phyloP scores from a whole-genome alignment of 2,329 filamentous ascomycete species.

The Diaporthe destruens region DNA sequence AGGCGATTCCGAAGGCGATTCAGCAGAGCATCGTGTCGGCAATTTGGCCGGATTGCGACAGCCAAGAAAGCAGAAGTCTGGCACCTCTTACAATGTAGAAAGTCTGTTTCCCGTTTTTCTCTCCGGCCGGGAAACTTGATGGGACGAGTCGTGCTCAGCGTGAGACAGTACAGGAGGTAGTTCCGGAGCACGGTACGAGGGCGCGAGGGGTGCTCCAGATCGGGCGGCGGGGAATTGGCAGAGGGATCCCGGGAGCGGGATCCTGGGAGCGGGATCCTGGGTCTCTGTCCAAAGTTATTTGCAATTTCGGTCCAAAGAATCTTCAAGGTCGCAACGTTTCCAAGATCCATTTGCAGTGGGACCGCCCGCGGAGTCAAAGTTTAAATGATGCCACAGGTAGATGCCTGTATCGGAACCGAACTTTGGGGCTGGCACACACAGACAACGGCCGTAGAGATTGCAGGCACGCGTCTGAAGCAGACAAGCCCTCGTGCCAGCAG shows the following conservation, averaged over 20 bases:
- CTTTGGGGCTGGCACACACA: constrained; percentile 25
- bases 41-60: constrained; percentile 4
- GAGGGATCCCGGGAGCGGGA: constrained; percentile 18
- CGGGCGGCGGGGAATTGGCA: constrained; percentile 14
- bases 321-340: constrained; percentile 33
- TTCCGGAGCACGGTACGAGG: constrained; percentile 27
- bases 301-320: constrained; percentile 36
- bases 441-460: constrained; percentile 21
- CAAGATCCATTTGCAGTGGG: constrained; percentile 32
- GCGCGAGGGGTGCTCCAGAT: constrained; percentile 20
- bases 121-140: constrained; percentile 23
- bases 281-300: constrained; percentile 26
- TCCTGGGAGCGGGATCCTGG: constrained; percentile 18
- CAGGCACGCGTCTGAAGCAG: constrained; percentile 5
- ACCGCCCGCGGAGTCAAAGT: constrained; percentile 26
- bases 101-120: background rate
- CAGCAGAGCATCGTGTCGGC: background rate
- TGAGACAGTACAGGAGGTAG: constrained; percentile 15
- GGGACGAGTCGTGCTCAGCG: constrained; percentile 17
- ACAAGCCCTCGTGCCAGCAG: constrained; percentile 9
- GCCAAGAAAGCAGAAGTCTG: constrained; percentile 22
- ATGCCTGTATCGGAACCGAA: constrained; percentile 27
- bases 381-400: constrained; percentile 35
- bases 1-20: constrained; percentile 20
- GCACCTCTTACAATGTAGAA: background rate